Evolutionary conservation across 805 yeast genomes (phyloP), one percentile per base, ranked within the genome.

Genomic region (Candida stauntonica): DNA sequence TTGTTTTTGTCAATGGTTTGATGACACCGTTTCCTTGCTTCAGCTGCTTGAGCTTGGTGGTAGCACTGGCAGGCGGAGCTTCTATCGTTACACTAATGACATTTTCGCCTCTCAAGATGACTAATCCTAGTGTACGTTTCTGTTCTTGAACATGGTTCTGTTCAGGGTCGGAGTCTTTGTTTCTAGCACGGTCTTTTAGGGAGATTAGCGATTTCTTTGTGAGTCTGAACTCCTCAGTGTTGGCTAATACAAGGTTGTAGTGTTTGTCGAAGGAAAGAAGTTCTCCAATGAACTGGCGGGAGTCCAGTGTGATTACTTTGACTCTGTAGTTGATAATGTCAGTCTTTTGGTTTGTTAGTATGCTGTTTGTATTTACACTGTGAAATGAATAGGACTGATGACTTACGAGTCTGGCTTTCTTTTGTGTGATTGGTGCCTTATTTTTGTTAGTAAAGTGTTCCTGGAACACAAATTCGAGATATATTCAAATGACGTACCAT

Each of bases 211-310:
- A 72, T 45, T 78, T 78, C 50, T 78, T 80, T 5, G 95, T 79
- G 9, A 80, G 62, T 47, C 97, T 70, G 52, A 78, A 78, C 57
- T 91, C 99, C 52, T 86, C 88, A 29, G 93, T 76, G 47, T 89
- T 93, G 11, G 84, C 73, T 23, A 91, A 64, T 12, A 93, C 95
- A 14, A 91, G 57, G 60, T 91, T 91, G 81, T 89, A 80, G 57
- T 82, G 84, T 55, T 81, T 81, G 60, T 93, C 99, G 59, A 86
- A 91, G 7, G 98, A 88, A 46, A 89, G 62, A 37, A 91, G 70
- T 45, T 79, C 80, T 2, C 99, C 99, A 6, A 79, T 69, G 47
- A 85, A 76, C 31, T 77, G 80, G 30, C 94, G 72, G 5, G 83
- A 81, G 62, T 91, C 97, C n/a, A 76, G 60, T 1, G 91, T 76